Percentiles rank a stretch among this genome's conserved stretches.
Conservation (phyloP, 805 yeast species). For the Hanseniaspora pseudoguilliermondii region DNA sequence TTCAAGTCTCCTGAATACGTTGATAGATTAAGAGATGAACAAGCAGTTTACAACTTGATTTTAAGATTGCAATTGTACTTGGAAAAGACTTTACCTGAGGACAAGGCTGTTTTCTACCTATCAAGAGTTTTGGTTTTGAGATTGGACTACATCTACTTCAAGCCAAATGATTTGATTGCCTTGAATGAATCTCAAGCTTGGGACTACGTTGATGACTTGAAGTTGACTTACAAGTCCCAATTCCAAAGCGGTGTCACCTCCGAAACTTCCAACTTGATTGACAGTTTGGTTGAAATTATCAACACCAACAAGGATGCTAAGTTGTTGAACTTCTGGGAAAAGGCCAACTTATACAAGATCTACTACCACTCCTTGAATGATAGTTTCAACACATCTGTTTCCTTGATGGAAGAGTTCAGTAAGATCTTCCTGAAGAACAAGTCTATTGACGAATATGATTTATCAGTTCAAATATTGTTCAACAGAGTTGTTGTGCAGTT, state of each 20-base stretch:
- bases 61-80: conserved; percentile 78
- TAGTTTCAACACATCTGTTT: conserved; percentile 73
- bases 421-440: conserved; percentile 40
- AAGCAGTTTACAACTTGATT: conserved; percentile 56
- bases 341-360: conserved; percentile 72
- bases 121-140: conserved; percentile 70
- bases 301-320: conserved; percentile 49
- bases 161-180: conserved; percentile 62
- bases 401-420: conserved; percentile 75
- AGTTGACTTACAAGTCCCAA: not conserved
- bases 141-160: conserved; percentile 85
- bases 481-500: conserved; percentile 92
- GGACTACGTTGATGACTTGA: conserved; percentile 32
- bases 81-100: conserved; percentile 46
- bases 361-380: conserved; percentile 87
- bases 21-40: conserved; percentile 80
- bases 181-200: conserved; percentile 67
- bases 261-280: conserved; percentile 43
- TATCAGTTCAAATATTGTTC: conserved; percentile 77
- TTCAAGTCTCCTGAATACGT: conserved; percentile 93
- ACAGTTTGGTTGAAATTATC: conserved; percentile 51
- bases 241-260: conserved; percentile 20
- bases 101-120: conserved; percentile 41
- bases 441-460: conserved; percentile 71
- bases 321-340: conserved; percentile 47